Evolutionary conservation across 176 grass and related monocot genomes (phyloP), one percentile per base, ranked within the genome.

Genomic region (Carex kokanica): DNA sequence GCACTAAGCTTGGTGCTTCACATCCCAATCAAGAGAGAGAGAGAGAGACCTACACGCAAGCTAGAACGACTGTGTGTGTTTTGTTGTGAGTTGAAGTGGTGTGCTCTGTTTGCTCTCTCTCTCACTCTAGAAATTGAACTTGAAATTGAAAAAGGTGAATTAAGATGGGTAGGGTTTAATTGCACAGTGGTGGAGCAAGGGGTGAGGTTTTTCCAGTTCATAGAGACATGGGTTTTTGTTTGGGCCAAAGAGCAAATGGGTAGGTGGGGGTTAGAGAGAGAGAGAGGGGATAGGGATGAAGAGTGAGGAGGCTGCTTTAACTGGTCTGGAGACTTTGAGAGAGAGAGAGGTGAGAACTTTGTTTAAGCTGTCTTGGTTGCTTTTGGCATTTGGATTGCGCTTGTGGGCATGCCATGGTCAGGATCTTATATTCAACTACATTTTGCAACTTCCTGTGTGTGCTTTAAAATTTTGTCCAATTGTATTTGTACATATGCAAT

Each of bases 171-270:
- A 47, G 58, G 58, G 78, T 81, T 81, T 81, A 85, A 85, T 85
- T 64, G 43, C 25, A 71, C 40, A 81, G 56, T 60, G 24, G 41
- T 27, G 32, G 16, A 57, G 43, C 16, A 43, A 51, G 11, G 27
- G 52, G 67, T 60, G 74, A 54, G 65, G 21, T 54, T 71, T 69
- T 63, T 74, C 52, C 61, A 65, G 40, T 67, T 84, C 66, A 38
- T 27, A 83, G 78, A 86, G 84, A 85, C 88, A 86, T 70, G 84
- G 88, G 84, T 66, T 82, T 75, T 61, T 55, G 60, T 86, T 88
- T 74, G 32, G 63, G 83, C 73, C 71, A 59, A 85, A 53, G 59
- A 74, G 51, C 53, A 72, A 81, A 40, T 55, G 88, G 71, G 83
- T 74, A 31, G 67, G 18, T 55, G 41, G 79, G 23, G 78, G n/a